These are phyloP conservation scores for Fallopia convolvulus DNA, from an alignment of 148 eudicot genomes.

Conservation along the genomic window DNA sequence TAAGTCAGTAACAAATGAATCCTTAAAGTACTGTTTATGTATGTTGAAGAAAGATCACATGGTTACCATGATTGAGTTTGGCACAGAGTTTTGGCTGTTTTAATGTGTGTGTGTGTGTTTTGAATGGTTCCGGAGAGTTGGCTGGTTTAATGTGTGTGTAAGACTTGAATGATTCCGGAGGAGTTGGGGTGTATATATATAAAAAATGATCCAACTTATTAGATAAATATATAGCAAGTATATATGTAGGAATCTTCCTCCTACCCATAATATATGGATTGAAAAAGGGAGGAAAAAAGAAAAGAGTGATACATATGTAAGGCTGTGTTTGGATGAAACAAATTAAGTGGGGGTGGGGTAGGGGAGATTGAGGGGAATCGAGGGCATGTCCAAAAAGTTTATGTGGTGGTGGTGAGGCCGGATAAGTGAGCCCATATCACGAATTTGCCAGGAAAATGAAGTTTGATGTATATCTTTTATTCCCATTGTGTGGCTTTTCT, in stretches of 20 bases:
- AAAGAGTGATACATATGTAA: neutral
- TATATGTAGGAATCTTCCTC: neutral
- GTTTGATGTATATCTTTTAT: slow-evolving; percentile 4
- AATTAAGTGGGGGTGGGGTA: slow-evolving; percentile 4
- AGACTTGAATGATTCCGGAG: neutral
- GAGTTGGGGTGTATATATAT: neutral
- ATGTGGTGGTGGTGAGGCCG: slow-evolving; percentile 7
- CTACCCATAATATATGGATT: neutral
- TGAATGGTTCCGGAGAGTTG: neutral
- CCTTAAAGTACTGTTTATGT: neutral
- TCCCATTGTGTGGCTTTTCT: slow-evolving; percentile 7
- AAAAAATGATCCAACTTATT: neutral
- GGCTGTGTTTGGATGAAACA: slow-evolving; percentile 5
- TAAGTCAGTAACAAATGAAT: neutral
- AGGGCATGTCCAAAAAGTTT: neutral
- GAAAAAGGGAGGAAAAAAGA: neutral
- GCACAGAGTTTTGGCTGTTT: neutral
- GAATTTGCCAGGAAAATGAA: neutral
- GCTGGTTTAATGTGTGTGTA: neutral
- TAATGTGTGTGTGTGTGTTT: neutral
- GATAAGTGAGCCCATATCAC: neutral
- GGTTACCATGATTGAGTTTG: slow-evolving; percentile 10
- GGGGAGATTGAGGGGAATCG: slow-evolving; percentile 1
- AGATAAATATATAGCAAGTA: neutral
- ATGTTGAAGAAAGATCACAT: neutral